Evolutionary conservation across 176 grass and related monocot genomes (phyloP).

Genomic region (Dendrocalamus sinicus): DNA sequence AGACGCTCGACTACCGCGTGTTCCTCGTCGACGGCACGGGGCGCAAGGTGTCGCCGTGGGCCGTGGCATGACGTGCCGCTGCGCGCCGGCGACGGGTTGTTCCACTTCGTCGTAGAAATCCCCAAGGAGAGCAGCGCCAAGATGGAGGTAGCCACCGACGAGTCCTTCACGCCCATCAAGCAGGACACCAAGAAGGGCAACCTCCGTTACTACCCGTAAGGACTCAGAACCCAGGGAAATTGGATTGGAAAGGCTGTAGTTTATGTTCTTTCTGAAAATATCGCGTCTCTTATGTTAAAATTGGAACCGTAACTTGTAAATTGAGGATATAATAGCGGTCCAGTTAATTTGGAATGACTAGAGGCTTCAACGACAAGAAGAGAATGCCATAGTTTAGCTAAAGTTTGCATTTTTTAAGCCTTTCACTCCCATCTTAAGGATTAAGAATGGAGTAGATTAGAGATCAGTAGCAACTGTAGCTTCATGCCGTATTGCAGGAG

Average conservation of each 20-base stretch:
- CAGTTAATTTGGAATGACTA: background rate
- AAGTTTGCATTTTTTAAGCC: background rate
- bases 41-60: conserved; percentile 78
- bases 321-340: background rate
- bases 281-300: background rate
- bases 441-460: background rate
- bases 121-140: conserved; percentile 97
- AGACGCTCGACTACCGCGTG: conserved; percentile 92
- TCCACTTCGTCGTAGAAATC: conserved; percentile 96
- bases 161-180: conserved; percentile 91
- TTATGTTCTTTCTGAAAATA: background rate
- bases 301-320: background rate
- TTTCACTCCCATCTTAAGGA: background rate
- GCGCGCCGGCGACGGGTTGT: conserved; percentile 77
- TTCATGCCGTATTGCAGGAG: background rate
- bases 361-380: background rate
- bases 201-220: conserved; percentile 99
- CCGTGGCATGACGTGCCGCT: conserved; percentile 97
- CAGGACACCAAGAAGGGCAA: conserved; percentile 99
- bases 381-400: background rate
- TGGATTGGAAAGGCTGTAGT: background rate
- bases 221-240: background rate
- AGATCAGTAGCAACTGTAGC: background rate
- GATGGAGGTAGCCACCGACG: conserved; percentile 99
- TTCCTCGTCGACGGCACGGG: conserved; percentile 76